Evolutionary conservation across 2,329 filamentous ascomycete species (phyloP).

Genomic region (Dryadomyces quercivorus): DNA sequence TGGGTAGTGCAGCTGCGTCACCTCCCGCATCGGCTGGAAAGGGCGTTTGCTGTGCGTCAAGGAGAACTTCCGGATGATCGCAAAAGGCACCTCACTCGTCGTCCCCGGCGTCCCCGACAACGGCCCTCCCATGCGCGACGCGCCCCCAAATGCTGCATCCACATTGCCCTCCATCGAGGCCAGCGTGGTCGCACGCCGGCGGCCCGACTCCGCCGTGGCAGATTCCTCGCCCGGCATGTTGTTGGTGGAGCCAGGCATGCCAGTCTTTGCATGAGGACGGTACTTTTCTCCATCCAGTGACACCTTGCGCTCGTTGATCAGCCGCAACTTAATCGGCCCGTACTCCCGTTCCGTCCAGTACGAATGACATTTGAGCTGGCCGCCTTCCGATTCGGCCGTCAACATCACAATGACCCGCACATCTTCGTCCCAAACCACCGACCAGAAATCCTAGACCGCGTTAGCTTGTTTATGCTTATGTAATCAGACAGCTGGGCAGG

Average conservation of each 20-base stretch:
- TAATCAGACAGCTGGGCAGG: not conserved
- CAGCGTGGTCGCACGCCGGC: slow-evolving; percentile 42
- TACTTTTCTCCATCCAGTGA: slow-evolving; percentile 58
- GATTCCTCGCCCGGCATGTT: not conserved
- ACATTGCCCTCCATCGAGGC: slow-evolving; percentile 26
- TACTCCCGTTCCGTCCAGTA: slow-evolving; percentile 81
- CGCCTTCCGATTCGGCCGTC: slow-evolving; percentile 86
- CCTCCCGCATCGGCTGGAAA: slow-evolving; percentile 77
- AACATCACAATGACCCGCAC: slow-evolving; percentile 92
- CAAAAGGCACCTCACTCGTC: slow-evolving; percentile 53
- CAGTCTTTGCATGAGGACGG: slow-evolving; percentile 13
- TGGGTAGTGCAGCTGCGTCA: slow-evolving; percentile 89
- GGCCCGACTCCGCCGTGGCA: slow-evolving; percentile 24
- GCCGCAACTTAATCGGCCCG: slow-evolving; percentile 62
- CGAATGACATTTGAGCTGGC: slow-evolving; percentile 86
- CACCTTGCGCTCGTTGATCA: slow-evolving; percentile 70
- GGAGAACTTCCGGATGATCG: slow-evolving; percentile 77
- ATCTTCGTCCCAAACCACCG: slow-evolving; percentile 92
- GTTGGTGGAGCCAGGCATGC: not conserved
- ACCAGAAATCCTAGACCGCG: slow-evolving; percentile 79
- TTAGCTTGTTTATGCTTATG: not conserved
- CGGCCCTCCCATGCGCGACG: not conserved
- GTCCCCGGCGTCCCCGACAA: not conserved
- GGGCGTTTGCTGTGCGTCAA: slow-evolving; percentile 65
- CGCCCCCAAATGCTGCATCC: not conserved